phyloP scores from a whole-genome alignment of 208 protist genomes.

The Wallacemonas rigidus region DNA sequence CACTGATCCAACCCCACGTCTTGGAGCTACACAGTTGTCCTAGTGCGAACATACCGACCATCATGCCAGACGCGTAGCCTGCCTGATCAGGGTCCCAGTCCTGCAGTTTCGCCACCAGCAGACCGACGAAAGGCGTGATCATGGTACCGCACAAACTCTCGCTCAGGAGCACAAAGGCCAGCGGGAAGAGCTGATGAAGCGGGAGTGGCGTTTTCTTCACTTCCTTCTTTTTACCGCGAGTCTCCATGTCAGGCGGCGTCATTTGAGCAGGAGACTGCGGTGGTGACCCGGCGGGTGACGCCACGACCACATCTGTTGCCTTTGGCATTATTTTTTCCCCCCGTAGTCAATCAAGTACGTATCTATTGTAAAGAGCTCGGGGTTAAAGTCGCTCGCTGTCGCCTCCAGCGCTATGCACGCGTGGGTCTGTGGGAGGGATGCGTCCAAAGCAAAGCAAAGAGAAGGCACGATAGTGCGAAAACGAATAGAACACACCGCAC shows the following conservation, averaged over 20 bases:
- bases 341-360: no score
- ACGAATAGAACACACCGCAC: no score
- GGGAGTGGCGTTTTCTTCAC: conserved; percentile 18
- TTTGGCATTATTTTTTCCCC: neutral
- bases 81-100: conserved; percentile 40
- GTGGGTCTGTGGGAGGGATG: no score
- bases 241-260: neutral
- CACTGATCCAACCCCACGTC: conserved; percentile 55
- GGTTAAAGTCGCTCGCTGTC: no score
- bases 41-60: conserved; percentile 49
- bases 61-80: conserved; percentile 51
- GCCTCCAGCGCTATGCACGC: no score
- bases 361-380: no score
- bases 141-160: conserved; percentile 56
- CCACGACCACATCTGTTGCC: conserved; percentile 2
- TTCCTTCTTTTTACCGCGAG: neutral
- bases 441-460: no score
- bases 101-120: conserved; percentile 50
- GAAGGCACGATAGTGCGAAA: no score
- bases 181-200: conserved; percentile 33
- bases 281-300: neutral
- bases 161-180: conserved; percentile 49
- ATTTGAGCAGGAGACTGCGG: conserved; percentile 3
- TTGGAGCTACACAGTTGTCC: conserved; percentile 54
- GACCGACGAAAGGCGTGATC: conserved; percentile 52